These are phyloP conservation scores for Vitis amurensis DNA, from an alignment of 164 flowering plant genomes.

Conservation along the genomic window DNA sequence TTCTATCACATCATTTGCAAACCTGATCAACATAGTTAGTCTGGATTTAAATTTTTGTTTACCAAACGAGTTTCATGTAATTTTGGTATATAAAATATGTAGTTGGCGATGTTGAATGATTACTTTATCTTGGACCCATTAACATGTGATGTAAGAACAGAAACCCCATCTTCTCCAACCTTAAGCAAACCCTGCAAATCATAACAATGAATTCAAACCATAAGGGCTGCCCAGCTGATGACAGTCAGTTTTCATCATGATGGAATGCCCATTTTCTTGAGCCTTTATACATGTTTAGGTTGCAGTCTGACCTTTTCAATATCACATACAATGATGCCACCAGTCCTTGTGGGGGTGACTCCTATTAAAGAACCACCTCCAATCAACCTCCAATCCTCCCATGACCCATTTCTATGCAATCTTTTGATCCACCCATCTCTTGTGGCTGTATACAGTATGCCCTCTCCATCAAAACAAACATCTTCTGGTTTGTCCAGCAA, in stretches of 20 bases:
- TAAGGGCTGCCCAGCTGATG: no score
- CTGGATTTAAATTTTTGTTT: no score
- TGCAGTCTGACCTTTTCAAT: slow-evolving; percentile 35
- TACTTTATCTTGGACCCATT: slow-evolving; percentile 60
- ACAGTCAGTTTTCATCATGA: no score
- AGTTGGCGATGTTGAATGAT: no score
- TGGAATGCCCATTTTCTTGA: no score
- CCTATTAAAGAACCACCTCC: slow-evolving; percentile 45
- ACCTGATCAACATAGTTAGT: slow-evolving; percentile 22
- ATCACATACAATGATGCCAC: slow-evolving; percentile 60
- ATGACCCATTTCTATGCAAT: slow-evolving; percentile 52
- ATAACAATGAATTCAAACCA: background rate
- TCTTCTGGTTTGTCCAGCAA: slow-evolving; percentile 57
- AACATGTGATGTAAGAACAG: slow-evolving; percentile 48
- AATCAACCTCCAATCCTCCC: slow-evolving; percentile 62
- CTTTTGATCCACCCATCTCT: slow-evolving; percentile 81
- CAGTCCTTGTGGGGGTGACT: slow-evolving; percentile 30
- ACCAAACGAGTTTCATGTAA: no score
- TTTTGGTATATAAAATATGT: no score
- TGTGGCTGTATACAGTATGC: slow-evolving; percentile 56
- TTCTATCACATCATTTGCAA: slow-evolving; percentile 70
- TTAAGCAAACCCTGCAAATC: slow-evolving; percentile 58
- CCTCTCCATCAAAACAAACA: slow-evolving; percentile 50
- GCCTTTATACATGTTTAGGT: no score
- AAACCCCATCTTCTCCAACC: slow-evolving; percentile 47